Base-by-base conservation (phyloP, 371 early-diverging fungal genomes). In the Haplosporangium sp. region DNA sequence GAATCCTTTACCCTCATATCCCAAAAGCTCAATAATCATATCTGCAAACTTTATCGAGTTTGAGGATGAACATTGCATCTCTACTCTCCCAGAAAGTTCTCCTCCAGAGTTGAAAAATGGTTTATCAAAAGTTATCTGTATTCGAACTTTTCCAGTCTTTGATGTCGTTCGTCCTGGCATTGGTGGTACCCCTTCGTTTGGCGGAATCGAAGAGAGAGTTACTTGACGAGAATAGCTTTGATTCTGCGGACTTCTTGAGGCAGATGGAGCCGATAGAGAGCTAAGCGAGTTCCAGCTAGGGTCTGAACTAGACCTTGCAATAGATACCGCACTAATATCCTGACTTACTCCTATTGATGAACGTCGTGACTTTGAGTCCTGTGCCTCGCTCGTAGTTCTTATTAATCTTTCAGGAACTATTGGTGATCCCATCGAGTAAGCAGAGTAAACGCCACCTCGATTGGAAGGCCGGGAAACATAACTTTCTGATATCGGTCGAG, bases 101-200 rank as follows among this genome's bases (percentile, higher is more conserved):
- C 79, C 79, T 42, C 79, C 79, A 11, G 79, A 74, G 53, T 79
- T 79, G 61, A 79, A 79, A 50, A 67, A 79, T 5, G 79, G 79
- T 2, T 68, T 66, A 44, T 79, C 79, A 39, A 79, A 79, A 2
- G 71, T 73, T 2, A 79, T 65, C 47, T 79, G 79, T 37, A 79
- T 70, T 9, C 68, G 71, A 6, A 74, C 68, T 37, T 79, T 79
- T 17, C 79, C 79, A 2, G 74, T 67, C 47, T 74, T 79, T 3
- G 79, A 79, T 0, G 74, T 60, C 67, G 61, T 53, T 45, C 67
- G 69, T 58, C 79, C 79, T 0, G 79, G 79, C 56, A 74, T 67
- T 4, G 74, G 70, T 11, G 79, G 79, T 7, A 79, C 71, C 17
- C 64, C 71, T 45, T 79, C 74, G 20, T 74, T 71, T 20, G 62